Base-by-base conservation (phyloP, 202 grass and related monocot species). In the Setaria italica region DNA sequence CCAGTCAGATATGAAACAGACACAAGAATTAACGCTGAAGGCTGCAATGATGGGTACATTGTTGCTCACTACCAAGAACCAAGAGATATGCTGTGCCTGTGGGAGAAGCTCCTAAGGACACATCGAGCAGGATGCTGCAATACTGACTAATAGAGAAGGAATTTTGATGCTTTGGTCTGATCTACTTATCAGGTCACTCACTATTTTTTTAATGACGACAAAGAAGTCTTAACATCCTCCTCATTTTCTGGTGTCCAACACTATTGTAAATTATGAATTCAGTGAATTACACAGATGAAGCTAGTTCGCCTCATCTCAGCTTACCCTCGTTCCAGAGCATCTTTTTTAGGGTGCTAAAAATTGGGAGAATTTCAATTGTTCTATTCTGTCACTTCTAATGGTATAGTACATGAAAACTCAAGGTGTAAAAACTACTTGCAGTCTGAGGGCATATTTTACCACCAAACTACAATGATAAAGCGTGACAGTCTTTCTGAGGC, bases 51-150 rank as follows among this genome's bases (percentile, higher is more conserved):
- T 66, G 97, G 92, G 12, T 99, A 92, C 41, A 78, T 99, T 58
- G 87, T 96, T 68, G 97, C 94, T 59, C 97, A 99, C 85, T 99
- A 99, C 78, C 97, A 99, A 85, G 90, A 96, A 69, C 97, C 94
- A 57, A 89, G 90, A 85, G 74, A 92, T 8, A 87, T 99, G 94
- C 54, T 99, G 62, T 99, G 94, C 85, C 86, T 99, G 56, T 99
- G 94, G 97, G 93, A 92, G 78, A 96, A 90, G 70, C 74, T 96
- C 60, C 74, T 92, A 82, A 90, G 78, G 46, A 93, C 94, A 49
- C 88, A 93, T 72, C 72, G 87, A 85, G 94, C 92, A 50, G 69
- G 35, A 64, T 99, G 97, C 77, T 99, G 92, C 66, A 79, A 77
- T 67, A 54, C 41, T 85, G 81, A 82, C 71, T 85, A 73, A 47